Conservation (phyloP, 495 filamentous ascomycete genomes). For the Entonaema liquescens region DNA sequence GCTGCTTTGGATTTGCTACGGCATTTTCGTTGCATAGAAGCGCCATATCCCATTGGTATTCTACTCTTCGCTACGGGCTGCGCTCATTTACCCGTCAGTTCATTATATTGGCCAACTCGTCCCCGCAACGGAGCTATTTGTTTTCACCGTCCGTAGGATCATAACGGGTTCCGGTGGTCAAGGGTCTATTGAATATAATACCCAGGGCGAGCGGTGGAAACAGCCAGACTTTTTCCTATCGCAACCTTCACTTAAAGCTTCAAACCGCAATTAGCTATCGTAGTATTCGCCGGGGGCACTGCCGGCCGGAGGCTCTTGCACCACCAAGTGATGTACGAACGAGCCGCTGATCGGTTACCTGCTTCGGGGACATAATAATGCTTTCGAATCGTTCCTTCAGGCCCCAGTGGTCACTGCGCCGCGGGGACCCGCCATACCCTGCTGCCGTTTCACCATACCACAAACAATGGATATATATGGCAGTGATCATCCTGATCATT, state of each 20-base stretch:
- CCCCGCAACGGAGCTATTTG: slow-evolving; percentile 24
- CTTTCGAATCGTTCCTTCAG: slow-evolving; percentile 21
- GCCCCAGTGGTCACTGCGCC: slow-evolving; percentile 33
- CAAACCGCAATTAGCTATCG: slow-evolving; percentile 6
- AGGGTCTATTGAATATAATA: slow-evolving; percentile 22
- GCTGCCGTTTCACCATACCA: slow-evolving; percentile 38
- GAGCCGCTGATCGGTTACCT: slow-evolving; percentile 38
- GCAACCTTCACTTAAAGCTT: slow-evolving; percentile 5
- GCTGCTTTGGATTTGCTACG: slow-evolving; percentile 4
- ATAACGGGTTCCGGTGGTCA: slow-evolving; percentile 16
- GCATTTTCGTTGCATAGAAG: slow-evolving; percentile 26
- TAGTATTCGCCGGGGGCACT: slow-evolving; percentile 22
- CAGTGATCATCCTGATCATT: slow-evolving; percentile 47
- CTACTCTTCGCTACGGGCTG: slow-evolving; percentile 17
- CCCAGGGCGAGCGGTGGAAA: slow-evolving; percentile 19
- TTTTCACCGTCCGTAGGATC: slow-evolving; percentile 11
- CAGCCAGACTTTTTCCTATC: slow-evolving; percentile 14
- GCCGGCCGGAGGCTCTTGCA: slow-evolving; percentile 30
- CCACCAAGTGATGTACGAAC: slow-evolving; percentile 33
- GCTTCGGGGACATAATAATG: slow-evolving; percentile 33
- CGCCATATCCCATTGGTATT: slow-evolving; percentile 29
- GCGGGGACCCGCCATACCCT: slow-evolving; percentile 36
- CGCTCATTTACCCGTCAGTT: slow-evolving; percentile 37
- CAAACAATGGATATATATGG: slow-evolving; percentile 44
- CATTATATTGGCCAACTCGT: slow-evolving; percentile 27